Conservation (phyloP, 768 basidiomycete genomes). For the Lanmaoa rubissima region DNA sequence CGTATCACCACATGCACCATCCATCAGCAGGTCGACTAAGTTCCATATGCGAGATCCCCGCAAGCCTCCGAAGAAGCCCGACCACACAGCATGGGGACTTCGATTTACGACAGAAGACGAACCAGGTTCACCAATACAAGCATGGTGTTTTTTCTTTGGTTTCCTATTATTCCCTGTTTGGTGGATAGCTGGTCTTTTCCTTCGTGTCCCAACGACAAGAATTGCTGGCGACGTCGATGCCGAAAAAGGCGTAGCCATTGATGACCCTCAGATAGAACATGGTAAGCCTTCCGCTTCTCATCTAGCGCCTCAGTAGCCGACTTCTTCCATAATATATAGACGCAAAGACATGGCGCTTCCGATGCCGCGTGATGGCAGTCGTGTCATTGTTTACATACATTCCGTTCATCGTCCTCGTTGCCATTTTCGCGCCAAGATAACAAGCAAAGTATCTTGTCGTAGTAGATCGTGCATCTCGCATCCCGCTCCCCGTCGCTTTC, state of each 20-base stretch:
- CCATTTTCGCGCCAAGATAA: constrained; percentile 52
- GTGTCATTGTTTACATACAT: constrained; percentile 73
- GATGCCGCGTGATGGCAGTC: constrained; percentile 70
- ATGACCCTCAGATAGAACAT: constrained; percentile 78
- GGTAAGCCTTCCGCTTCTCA: constrained; percentile 43
- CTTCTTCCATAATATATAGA: constrained; percentile 40
- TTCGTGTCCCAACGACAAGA: constrained; percentile 59
- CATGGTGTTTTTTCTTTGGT: constrained; percentile 77
- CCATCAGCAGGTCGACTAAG: constrained; percentile 52
- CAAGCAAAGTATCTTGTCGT: constrained; percentile 14
- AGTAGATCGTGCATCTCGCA: constrained; percentile 11
- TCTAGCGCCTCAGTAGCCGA: constrained; percentile 2
- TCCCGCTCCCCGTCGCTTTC: constrained; percentile 13
- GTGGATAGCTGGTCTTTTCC: constrained; percentile 62
- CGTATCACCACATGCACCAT: constrained; percentile 76
- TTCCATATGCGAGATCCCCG: constrained; percentile 84
- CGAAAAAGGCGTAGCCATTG: constrained; percentile 71
- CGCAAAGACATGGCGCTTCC: constrained; percentile 68
- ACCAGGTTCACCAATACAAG: constrained; percentile 54
- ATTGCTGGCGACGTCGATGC: constrained; percentile 50
- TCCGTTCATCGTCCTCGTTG: constrained; percentile 73
- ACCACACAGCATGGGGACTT: constrained; percentile 62
- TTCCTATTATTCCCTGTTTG: constrained; percentile 57
- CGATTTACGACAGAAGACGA: constrained; percentile 54
- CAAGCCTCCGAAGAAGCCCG: constrained; percentile 52